Evolutionary conservation across 805 yeast species (phyloP), one percentile per base, ranked within the genome.

Genomic region (Allodekkera sacchari): DNA sequence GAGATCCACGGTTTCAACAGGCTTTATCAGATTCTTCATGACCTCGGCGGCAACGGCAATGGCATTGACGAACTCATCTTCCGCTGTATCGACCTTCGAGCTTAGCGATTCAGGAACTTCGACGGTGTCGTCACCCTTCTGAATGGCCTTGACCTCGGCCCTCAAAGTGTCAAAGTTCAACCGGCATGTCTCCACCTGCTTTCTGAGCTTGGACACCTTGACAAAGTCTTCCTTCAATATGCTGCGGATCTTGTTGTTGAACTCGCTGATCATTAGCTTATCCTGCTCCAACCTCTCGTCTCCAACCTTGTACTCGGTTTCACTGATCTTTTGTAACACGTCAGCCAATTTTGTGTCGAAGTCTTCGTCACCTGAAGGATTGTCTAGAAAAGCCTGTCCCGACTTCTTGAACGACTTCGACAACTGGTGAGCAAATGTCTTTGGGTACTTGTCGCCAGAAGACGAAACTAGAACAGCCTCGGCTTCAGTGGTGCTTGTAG

Each of bases 31-130:
- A 42, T 68, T 72, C 53, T 79, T 75, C 92, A 83, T 81, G 33
- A 76, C 74, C 44, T 74, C 71, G n/a, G 81, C 92, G 1, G 94
- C 92, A 18, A 68, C 61, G 35, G 81, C 79, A 4, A 87, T 82
- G 17, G 85, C 83, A 43, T 77, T 71, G 22, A 83, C 92, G 42
- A 83, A 70, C 39, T 80, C 89, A 50, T 83, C 94, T 55, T 83
- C 94, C 38, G 65, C 64, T 12, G 60, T 52, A 37, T 74, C 77
- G 42, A 73, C 58, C 33, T 69, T 73, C 41, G 65, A 67, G 38
- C 63, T 61, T 42, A 76, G 65, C 25, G 61, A 63, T 32, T 73
- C 81, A 14, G 74, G 53, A 27, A 68, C 56, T 26, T 64, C 65
- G 9, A 52, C 59, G 17, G 54, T 38, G 25, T 50, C 50, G 26